Base-by-base conservation (phyloP, 2,329 filamentous ascomycete species). In the Cryphonectria carpinicola region DNA sequence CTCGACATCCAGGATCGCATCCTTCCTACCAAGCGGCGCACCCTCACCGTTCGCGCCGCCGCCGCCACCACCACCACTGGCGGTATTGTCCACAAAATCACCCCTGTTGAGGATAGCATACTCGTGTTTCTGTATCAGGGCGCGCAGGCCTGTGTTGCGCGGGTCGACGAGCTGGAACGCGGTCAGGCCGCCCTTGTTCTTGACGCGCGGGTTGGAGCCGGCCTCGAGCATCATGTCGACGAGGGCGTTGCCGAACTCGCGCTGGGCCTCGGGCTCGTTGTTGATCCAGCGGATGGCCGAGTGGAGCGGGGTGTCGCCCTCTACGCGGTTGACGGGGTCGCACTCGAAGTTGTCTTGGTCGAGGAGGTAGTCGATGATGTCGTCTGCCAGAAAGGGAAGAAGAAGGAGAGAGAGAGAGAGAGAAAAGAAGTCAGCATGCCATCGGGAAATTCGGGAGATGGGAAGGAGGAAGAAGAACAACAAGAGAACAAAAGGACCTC, bases 291-390 rank as follows among this genome's bases (percentile, higher is more conserved):
- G 88, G 75, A 96, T 89, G 69, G 90, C 93, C 78, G 89, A 89
- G 85, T 97, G 93, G 71, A 97, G 86, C 41, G 92, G 92, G 2
- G 93, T 95, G 81, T 96, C 93, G 73, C 88, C 87, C 71, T 95
- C 92, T 77, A 87, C 80, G 76, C 87, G 88, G 83, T 90, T 92
- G 77, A 90, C 77, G 68, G 92, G 92, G 83, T 97, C 93, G 83
- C 94, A 95, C 82, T 96, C 93, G 80, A 97, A 91, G 75, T 91
- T 89, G 75, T 92, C 90, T 80, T 95, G 92, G 84, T 96, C 93
- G 74, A 96, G 90, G 70, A 97, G 89, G 77, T 89, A 82, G 82
- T 97, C 93, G 78, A 97, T 91, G 72, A 94, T 85, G 77, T 96
- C 92, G 83, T 94, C 91, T 93, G 71, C 52, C 22, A 19, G 25